Evolutionary conservation across 495 filamentous ascomycete genomes (phyloP), one percentile per base, ranked within the genome.

Genomic region (Talaromyces borbonicus): DNA sequence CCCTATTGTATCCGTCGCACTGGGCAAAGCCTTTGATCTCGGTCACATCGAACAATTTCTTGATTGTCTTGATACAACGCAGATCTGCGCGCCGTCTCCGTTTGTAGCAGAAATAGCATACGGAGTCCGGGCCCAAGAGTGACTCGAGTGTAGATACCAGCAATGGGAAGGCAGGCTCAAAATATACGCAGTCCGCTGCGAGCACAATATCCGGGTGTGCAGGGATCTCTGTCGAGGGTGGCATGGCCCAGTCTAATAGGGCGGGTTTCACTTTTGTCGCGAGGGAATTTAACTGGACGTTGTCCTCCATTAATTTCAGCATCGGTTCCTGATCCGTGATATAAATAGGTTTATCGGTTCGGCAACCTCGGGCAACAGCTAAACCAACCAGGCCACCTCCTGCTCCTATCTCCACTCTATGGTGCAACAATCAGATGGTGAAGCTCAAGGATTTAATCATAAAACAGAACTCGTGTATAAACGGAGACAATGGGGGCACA

Each of bases 181-280:
- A 93, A 71, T 97, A 98, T 40, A 94, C 88, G 67, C 92, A 97
- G 61, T 98, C 92, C 5, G 90, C 92, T 8, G 92, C 92, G 8
- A 98, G 75, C 46, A 98, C 78, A 32, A 90, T 69, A 50, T 92
- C 80, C 9, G 88, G 84, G 58, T 58, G 54, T 22, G 48, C 29
- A 9, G 68, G 68, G 9, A 72, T 62, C 26, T 47, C 43, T 36
- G 50, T 45, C 12, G 67, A 59, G 39, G 65, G 42, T n/a, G 59
- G 59, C 33, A 62, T 57, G 3, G 75, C 75, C 90, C 90, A 96
- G 53, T 92, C 79, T 51, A 95, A 67, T 8, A 92, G 65, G 32
- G 69, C 57, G 2, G 85, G 71, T 43, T 69, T 65, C 37, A 82
- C 80, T 32, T 61, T 69, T 2, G 67, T 61, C n/a, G 77, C 66